phyloP scores from a whole-genome alignment of 768 basidiomycete species.

The Collybia mongolica region DNA sequence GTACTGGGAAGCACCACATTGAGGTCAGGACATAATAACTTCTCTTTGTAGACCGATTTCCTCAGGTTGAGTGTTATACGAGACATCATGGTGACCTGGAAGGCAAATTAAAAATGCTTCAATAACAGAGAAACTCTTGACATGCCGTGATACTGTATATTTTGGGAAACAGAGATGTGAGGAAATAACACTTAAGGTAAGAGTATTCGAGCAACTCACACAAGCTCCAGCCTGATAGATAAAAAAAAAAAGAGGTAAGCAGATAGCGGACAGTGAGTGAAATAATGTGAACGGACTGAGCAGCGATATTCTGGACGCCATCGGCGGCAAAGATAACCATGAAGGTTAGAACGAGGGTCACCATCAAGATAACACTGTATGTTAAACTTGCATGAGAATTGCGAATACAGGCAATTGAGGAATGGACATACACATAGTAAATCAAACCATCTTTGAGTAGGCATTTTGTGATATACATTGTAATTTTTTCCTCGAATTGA shows the following conservation, averaged over 20 bases:
- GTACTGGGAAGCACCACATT: too few relatives aligned
- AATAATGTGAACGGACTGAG: conserved; percentile 36
- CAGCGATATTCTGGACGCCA: conserved; percentile 44
- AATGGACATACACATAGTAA: conserved; percentile 37
- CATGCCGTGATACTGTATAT: neutral
- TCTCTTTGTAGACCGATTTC: conserved; percentile 31
- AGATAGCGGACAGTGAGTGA: neutral
- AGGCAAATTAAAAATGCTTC: conserved; percentile 1
- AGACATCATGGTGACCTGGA: conserved; percentile 65
- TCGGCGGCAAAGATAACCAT: conserved; percentile 46
- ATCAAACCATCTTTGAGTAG: conserved; percentile 45
- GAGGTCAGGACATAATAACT: too few relatives aligned
- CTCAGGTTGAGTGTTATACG: conserved; percentile 63
- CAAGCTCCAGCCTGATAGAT: conserved; percentile 31
- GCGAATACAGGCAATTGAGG: neutral
- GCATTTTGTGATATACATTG: conserved; percentile 37
- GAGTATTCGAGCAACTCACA: conserved; percentile 29
- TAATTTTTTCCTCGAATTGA: conserved; percentile 27
- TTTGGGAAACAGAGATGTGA: neutral
- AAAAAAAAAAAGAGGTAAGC: neutral
- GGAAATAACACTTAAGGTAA: conserved; percentile 2
- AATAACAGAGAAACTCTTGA: neutral
- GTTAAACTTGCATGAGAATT: neutral
- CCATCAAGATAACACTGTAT: conserved; percentile 41
- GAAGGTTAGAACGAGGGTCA: conserved; percentile 40